Evolutionary conservation across 345 rosid species (phyloP), one percentile per base, ranked within the genome.

Genomic region (Punica granatum): DNA sequence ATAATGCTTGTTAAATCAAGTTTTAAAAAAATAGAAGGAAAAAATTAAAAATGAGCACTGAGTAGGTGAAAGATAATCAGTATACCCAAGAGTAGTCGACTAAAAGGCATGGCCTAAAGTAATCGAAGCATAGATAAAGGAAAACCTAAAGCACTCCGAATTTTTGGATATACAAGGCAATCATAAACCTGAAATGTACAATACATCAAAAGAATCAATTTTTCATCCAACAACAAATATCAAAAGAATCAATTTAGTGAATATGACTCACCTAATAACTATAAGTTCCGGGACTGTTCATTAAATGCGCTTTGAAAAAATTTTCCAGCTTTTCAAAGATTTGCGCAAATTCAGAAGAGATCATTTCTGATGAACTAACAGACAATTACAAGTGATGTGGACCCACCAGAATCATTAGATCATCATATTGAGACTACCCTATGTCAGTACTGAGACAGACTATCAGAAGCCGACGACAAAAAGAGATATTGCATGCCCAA

Each of bases 341-440:
- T 51, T 25, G 9, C n/a, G 58, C 28, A 51, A 7, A 51, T 51
- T 51, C 1, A 1, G 14, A n/a, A 37, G 34, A 61, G 15, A 70
- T 5, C 21, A 62, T 37, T 31, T 23, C 13, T 21, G 35, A 30
- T 7, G 4, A n/a, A 31, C 13, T 12, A 32, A 28, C 4, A 0
- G 25, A 56, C 18, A 13, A 31, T 66, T 33, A 58, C 46, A 37
- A 14, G 37, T 63, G 48, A 43, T 33, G 63, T 53, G 7, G 60
- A 83, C 89, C 77, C 77, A 95, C 99, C 99, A 95, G 83, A 95
- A 95, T 78, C 79, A n/a, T 11, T 8, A 33, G 25, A 33, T 33
- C 41, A 33, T 61, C 65, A 7, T 10, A 61, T 13, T 32, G 23
- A 33, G 41, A 10, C 15, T 56, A 33, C 41, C 11, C 43, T 61